These are phyloP conservation scores for Populus hybrid DNA, from an alignment of 441 rosid species.

Conservation along the genomic window DNA sequence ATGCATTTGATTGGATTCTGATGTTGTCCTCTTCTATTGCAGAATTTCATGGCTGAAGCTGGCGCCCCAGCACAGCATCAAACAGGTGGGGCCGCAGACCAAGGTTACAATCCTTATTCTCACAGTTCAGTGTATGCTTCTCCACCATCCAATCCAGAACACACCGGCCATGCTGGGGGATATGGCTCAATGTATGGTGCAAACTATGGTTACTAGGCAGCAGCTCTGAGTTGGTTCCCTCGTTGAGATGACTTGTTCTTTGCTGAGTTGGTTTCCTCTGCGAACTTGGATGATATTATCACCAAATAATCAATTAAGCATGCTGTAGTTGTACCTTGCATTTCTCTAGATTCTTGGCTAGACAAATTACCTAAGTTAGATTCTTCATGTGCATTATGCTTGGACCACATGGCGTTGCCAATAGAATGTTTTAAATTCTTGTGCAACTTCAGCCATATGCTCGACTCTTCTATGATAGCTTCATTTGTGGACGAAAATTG, in stretches of 20 bases:
- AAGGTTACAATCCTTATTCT: constrained; percentile 75
- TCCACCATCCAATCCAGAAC: constrained; percentile 51
- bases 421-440: constrained; percentile 7
- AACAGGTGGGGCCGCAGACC: constrained; percentile 53
- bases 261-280: background rate
- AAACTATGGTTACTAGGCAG: constrained; percentile 51
- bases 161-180: constrained; percentile 43
- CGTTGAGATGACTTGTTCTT: constrained; percentile 2
- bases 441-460: constrained; percentile 1
- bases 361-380: constrained; percentile 4
- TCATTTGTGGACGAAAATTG: background rate
- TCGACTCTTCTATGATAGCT: background rate
- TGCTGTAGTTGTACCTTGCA: constrained; percentile 18
- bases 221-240: background rate
- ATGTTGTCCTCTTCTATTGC: constrained; percentile 23
- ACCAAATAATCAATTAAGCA: constrained; percentile 3
- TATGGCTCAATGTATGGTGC: constrained; percentile 60
- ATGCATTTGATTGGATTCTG: constrained; percentile 10
- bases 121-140: constrained; percentile 62
- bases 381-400: constrained; percentile 20
- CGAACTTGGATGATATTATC: constrained; percentile 7
- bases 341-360: constrained; percentile 9
- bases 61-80: constrained; percentile 60
- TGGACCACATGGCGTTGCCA: constrained; percentile 7
- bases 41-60: constrained; percentile 98